A percentile compares a stretch with the other conserved stretches of the same genome.
Evolutionary conservation across 495 filamentous ascomycete species (phyloP).

Genomic region (Xylaria intraflava): DNA sequence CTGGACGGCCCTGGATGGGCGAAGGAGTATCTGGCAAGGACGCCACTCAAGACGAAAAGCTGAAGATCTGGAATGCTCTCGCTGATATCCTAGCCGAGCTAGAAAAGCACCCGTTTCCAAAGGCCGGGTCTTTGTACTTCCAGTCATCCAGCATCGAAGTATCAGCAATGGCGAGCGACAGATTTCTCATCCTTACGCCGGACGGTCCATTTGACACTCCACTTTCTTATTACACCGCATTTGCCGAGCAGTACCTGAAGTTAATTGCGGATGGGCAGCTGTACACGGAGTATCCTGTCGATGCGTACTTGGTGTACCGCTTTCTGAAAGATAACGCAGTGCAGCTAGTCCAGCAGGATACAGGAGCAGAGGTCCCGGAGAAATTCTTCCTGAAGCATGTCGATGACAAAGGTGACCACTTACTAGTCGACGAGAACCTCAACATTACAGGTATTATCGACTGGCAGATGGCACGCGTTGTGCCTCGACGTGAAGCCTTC

Average conservation of each 20-base stretch:
- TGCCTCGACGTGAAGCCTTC: slow-evolving; percentile 22
- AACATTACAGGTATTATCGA: slow-evolving; percentile 39
- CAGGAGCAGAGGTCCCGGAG: slow-evolving; percentile 7
- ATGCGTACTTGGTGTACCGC: slow-evolving; percentile 34
- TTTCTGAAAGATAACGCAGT: slow-evolving; percentile 27
- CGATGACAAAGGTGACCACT: slow-evolving; percentile 37
- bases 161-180: slow-evolving; percentile 11
- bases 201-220: slow-evolving; percentile 12
- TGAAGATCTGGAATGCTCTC: slow-evolving; percentile 25
- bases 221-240: slow-evolving; percentile 11
- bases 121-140: slow-evolving; percentile 22
- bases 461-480: slow-evolving; percentile 21
- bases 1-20: slow-evolving; percentile 23
- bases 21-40: slow-evolving; percentile 6
- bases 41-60: slow-evolving; percentile 15
- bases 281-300: slow-evolving; percentile 17
- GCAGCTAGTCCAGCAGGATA: background rate
- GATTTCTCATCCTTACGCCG: slow-evolving; percentile 14
- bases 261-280: slow-evolving; percentile 20
- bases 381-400: slow-evolving; percentile 35
- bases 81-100: slow-evolving; percentile 33
- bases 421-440: slow-evolving; percentile 34
- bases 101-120: slow-evolving; percentile 17
- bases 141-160: slow-evolving; percentile 9
- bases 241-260: slow-evolving; percentile 16